Evolutionary conservation across 306 rosid species (phyloP).

Genomic region (Dryas octopetala): DNA sequence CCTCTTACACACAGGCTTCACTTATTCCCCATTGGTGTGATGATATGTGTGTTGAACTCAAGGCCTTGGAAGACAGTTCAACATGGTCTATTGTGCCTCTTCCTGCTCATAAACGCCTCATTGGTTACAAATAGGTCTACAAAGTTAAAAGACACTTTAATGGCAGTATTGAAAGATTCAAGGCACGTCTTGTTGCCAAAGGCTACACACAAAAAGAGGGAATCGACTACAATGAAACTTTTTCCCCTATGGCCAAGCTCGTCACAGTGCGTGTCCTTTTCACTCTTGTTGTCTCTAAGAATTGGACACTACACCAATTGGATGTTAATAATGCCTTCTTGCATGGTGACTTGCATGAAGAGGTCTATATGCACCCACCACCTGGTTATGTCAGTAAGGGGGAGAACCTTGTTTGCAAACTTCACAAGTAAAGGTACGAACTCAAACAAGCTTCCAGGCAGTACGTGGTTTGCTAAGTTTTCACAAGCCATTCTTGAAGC

Average conservation of each 20-base stretch:
- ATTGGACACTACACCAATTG: background rate
- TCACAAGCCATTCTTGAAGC: background rate
- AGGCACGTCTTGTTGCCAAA: background rate
- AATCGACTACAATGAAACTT: background rate
- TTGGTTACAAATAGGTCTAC: background rate
- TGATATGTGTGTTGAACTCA: too few species aligned
- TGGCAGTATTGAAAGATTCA: background rate
- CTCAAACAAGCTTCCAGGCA: too few species aligned
- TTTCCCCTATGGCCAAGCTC: background rate
- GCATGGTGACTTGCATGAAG: background rate
- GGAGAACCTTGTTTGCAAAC: too few species aligned
- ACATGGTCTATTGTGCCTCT: too few species aligned
- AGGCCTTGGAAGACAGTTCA: too few species aligned
- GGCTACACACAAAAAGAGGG: background rate
- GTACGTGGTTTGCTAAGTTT: background rate
- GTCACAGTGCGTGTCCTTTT: too few species aligned
- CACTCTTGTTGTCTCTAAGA: too few species aligned
- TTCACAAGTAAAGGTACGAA: too few species aligned
- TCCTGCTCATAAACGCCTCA: background rate
- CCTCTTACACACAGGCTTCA: too few species aligned
- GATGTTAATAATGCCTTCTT: background rate
- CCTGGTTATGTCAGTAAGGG: too few species aligned
- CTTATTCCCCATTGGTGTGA: too few species aligned
- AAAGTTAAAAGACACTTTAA: background rate
- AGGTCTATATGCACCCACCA: background rate